Evolutionary conservation across 768 basidiomycete species (phyloP).

Genomic region (Trametes maxima): DNA sequence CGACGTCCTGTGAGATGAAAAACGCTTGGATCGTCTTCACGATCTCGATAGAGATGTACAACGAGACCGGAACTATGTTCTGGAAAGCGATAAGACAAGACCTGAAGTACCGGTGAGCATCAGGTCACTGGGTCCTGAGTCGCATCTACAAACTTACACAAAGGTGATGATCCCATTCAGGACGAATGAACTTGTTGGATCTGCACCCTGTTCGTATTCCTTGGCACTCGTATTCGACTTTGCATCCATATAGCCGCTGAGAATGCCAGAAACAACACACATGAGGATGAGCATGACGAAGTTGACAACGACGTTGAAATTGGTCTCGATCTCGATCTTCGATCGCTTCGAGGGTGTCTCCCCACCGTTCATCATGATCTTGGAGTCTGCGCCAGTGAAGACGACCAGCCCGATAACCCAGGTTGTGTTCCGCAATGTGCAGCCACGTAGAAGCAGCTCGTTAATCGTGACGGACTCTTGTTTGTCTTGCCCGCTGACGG

Average conservation of each 20-base stretch:
- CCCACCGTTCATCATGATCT: slow-evolving; percentile 91
- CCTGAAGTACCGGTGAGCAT: slow-evolving; percentile 41
- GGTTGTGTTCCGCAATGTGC: slow-evolving; percentile 83
- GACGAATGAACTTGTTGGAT: slow-evolving; percentile 59
- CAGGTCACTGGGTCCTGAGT: too few species aligned
- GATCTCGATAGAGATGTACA: slow-evolving; percentile 97
- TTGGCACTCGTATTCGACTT: slow-evolving; percentile 63
- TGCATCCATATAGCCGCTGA: slow-evolving; percentile 72
- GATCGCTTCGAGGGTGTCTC: slow-evolving; percentile 94
- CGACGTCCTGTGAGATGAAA: slow-evolving; percentile 94
- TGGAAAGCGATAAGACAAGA: slow-evolving; percentile 96
- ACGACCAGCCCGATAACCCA: slow-evolving; percentile 96
- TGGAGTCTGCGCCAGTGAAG: slow-evolving; percentile 91
- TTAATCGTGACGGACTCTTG: slow-evolving; percentile 84
- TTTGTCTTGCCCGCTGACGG: slow-evolving; percentile 50
- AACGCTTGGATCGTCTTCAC: slow-evolving; percentile 98
- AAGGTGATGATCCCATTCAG: slow-evolving; percentile 88
- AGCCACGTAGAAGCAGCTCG: slow-evolving; percentile 90
- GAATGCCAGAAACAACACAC: slow-evolving; percentile 75
- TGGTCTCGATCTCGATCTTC: slow-evolving; percentile 98
- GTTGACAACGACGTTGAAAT: slow-evolving; percentile 96
- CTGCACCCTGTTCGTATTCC: slow-evolving; percentile 69
- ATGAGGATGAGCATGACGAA: slow-evolving; percentile 77
- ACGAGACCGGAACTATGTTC: slow-evolving; percentile 93
- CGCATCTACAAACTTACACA: slow-evolving; percentile 58